phyloP scores from a whole-genome alignment of 2,329 filamentous ascomycete genomes.

The Colletotrichum liriopes region DNA sequence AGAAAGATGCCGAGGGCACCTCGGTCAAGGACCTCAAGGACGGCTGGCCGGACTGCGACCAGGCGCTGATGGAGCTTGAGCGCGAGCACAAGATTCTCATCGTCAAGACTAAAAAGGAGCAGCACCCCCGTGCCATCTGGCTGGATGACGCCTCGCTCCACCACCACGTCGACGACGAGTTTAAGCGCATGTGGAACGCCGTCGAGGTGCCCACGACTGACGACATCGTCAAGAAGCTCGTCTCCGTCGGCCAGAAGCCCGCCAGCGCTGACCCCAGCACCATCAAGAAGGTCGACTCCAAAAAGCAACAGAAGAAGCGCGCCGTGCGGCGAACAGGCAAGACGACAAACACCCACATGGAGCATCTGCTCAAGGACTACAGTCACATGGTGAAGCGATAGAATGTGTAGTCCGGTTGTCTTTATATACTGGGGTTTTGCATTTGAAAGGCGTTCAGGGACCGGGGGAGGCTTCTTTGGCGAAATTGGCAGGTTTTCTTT shows the following conservation, averaged over 20 bases:
- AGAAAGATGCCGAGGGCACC: constrained; percentile 85
- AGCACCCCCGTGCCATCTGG: constrained; percentile 89
- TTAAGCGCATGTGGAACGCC: constrained; percentile 86
- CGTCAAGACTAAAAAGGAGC: constrained; percentile 93
- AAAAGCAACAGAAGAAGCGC: constrained; percentile 82
- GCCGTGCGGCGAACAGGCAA: constrained; percentile 79
- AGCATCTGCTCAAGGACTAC: constrained; percentile 83
- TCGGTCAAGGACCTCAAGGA: constrained; percentile 94
- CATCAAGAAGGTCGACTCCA: constrained; percentile 69
- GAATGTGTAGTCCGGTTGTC: constrained; percentile 9
- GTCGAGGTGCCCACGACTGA: constrained; percentile 82
- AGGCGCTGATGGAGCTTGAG: constrained; percentile 85
- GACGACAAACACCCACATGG: constrained; percentile 91
- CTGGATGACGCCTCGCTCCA: constrained; percentile 85
- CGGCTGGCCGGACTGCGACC: constrained; percentile 90
- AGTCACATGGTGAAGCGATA: constrained; percentile 61
- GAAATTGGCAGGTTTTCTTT: constrained; percentile 14
- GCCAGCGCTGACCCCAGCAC: constrained; percentile 82
- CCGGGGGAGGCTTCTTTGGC: not conserved
- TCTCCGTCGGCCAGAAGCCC: constrained; percentile 85
- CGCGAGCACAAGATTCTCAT: constrained; percentile 85
- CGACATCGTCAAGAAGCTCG: constrained; percentile 83
- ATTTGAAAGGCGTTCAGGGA: constrained; percentile 33
- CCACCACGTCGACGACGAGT: constrained; percentile 84
- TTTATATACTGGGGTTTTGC: constrained; percentile 7